Base-by-base conservation (phyloP, 352 stramenopile genomes). In the Aphanomyces stellatus region DNA sequence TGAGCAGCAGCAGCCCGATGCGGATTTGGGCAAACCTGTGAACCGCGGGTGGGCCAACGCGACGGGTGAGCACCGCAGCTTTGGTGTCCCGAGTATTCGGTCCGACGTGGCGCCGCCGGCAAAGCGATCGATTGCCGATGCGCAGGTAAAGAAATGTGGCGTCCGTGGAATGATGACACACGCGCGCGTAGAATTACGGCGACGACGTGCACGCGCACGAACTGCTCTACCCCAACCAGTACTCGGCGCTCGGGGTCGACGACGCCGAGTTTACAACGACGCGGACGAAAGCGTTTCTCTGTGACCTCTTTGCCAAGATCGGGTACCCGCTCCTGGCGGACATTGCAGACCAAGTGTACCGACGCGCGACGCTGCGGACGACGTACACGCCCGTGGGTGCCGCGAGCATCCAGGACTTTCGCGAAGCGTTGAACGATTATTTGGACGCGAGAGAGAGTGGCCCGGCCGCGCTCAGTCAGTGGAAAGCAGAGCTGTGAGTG, bases 41-140 rank as follows among this genome's bases (percentile, higher is more conserved):
- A 95, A 90, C 69, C 85, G 84, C 33, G 89, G 90, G 46, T 97
- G 91, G 75, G 86, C 94, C 64, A 95, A 88, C 70, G 69, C 70
- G 13, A 91, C 82, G 4, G 62, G 75, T 51, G 76, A 84, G 46
- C 74, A 72, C 33, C 75, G 87, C 1, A 73, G 70, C 24, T 97
- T 96, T 71, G 89, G 91, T 11, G 75, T 88, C 1, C 90, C 91
- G 3, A 93, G 78, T n/a, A 82, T 97, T 33, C 81, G 90, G 0
- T 85, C 74, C 8, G 90, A 97, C 65, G 95, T 96, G 49, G 73
- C 82, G 2, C 74, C 79, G 33, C 88, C 88, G 22, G 71, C 71
- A 5, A 80, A 75, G 10, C 70, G 81, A 17, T 96, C 88, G 4
- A 76, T 97, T n/a, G 89, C 88, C 7, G 88, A 97, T 67, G 76